Evolutionary conservation across 2,329 filamentous ascomycete genomes (phyloP), one percentile per base, ranked within the genome.

Genomic region (Epichloe aotearoae): DNA sequence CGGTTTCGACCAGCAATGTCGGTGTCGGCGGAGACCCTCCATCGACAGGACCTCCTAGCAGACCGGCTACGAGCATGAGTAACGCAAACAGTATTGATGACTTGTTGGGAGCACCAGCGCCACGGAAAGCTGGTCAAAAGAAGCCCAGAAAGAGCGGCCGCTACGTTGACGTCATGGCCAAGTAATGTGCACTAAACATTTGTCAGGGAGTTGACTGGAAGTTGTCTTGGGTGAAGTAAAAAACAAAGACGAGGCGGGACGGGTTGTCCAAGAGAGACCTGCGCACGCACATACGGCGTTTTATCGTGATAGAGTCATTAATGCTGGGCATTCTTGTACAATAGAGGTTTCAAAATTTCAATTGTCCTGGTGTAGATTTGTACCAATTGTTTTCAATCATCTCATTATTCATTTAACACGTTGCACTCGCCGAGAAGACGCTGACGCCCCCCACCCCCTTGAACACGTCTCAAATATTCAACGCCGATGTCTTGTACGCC

Each of bases 91-190:
- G 86, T 59, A 94, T 98, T 62, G 93, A 98, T 60, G 93, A 98
- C 65, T 72, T 98, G 55, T 72, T 98, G 20, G 87, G 87, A 5
- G 82, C 85, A 4, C 80, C 85, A 3, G 79, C 75, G 33, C 78
- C 85, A 17, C 78, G 86, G 56, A 90, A 86, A 59, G 71, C 74
- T 5, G 75, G 75, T 1, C 70, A 62, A 56, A 86, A 80, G 65
- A 88, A 85, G 66, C 73, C 79, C 60, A 88, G 88, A 73, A 95
- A 89, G 74, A 82, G 84, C 20, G 84, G 88, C 33, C 75, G 90
- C 30, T 98, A 98, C 73, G 83, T 98, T 33, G 93, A 98, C 75
- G 88, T 98, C 53, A 96, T 97, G 89, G 86, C 85, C 10, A 83
- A 87, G 61, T 77, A 68, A 43, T 15, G 15, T 30, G 26, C 3